A percentile compares a stretch with the other conserved stretches of the same genome.
Conservation (phyloP, 1,284 basidiomycete species). For the Thecaphora thlaspeos region DNA sequence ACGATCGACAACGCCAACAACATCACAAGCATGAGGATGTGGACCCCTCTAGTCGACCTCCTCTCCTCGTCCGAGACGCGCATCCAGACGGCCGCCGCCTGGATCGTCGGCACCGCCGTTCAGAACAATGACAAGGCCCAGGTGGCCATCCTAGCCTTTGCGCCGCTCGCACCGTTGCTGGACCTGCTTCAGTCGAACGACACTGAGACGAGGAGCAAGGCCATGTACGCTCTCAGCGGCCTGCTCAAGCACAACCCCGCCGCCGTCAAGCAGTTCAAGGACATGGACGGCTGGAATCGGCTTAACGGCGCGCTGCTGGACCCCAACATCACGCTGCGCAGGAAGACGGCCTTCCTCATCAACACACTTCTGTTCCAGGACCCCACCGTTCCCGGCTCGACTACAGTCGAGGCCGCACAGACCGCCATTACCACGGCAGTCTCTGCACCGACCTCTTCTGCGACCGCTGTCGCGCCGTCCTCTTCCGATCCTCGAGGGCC, state of each 20-base stretch:
- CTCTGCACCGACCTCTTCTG: slow-evolving; percentile 31
- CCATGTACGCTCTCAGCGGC: slow-evolving; percentile 81
- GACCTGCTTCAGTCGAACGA: slow-evolving; percentile 64
- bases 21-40: slow-evolving; percentile 78
- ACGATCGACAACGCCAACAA: slow-evolving; percentile 95
- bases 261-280: slow-evolving; percentile 67
- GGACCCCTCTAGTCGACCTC: slow-evolving; percentile 75
- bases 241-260: slow-evolving; percentile 77
- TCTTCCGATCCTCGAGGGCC: slow-evolving; percentile 2
- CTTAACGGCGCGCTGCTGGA: slow-evolving; percentile 70
- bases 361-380: slow-evolving; percentile 72
- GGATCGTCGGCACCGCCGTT: slow-evolving; percentile 89
- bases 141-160: slow-evolving; percentile 65
- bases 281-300: slow-evolving; percentile 70
- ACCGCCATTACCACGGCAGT: slow-evolving; percentile 47
- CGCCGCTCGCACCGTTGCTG: slow-evolving; percentile 64
- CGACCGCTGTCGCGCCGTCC: slow-evolving; percentile 13
- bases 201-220: slow-evolving; percentile 65
- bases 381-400: slow-evolving; percentile 28
- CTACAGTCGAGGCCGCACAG: slow-evolving; percentile 50
- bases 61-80: slow-evolving; percentile 65
- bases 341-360: slow-evolving; percentile 83
- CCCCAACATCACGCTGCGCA: slow-evolving; percentile 72
- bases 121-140: slow-evolving; percentile 95
- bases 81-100: slow-evolving; percentile 74